These are phyloP conservation scores for button mushroom (Agaricus bisporus) DNA, from an alignment of 768 basidiomycete species.

Conservation along the genomic window DNA sequence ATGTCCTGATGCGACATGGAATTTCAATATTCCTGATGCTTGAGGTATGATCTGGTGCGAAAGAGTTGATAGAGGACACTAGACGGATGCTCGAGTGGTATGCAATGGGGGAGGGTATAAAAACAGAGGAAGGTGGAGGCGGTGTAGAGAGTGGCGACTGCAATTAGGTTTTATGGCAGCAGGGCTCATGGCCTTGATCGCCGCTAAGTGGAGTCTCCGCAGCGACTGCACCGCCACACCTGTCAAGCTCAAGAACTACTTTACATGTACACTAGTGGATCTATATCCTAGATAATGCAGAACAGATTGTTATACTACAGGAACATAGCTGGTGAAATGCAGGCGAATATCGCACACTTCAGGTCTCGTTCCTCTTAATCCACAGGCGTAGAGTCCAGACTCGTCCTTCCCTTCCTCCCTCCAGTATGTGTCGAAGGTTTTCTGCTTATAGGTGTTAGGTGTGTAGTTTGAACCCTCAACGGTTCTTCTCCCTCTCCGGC, in stretches of 20 bases:
- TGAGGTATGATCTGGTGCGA: no score
- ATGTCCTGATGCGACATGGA: background rate
- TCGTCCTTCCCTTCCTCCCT: constrained; percentile 47
- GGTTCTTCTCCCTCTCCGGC: constrained; percentile 28
- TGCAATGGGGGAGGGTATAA: no score
- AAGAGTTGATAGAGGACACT: background rate
- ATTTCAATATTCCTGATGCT: background rate
- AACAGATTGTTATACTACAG: background rate
- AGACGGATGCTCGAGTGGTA: no score
- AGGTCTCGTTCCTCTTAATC: constrained; percentile 12
- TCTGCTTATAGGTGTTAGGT: constrained; percentile 59
- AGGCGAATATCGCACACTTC: background rate
- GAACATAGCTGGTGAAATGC: background rate
- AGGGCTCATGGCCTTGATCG: background rate
- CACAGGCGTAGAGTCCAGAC: constrained; percentile 37
- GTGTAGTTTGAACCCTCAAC: constrained; percentile 24
- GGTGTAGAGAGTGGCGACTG: background rate
- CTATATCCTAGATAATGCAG: background rate
- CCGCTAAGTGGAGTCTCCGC: constrained; percentile 3
- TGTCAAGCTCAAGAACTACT: background rate
- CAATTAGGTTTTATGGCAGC: no score
- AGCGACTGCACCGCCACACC: background rate
- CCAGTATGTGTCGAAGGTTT: constrained; percentile 42
- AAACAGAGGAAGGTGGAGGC: background rate
- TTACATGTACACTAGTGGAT: background rate